Evolutionary conservation across 495 filamentous ascomycete genomes (phyloP).

Genomic region (Talaromyces thailandensis): DNA sequence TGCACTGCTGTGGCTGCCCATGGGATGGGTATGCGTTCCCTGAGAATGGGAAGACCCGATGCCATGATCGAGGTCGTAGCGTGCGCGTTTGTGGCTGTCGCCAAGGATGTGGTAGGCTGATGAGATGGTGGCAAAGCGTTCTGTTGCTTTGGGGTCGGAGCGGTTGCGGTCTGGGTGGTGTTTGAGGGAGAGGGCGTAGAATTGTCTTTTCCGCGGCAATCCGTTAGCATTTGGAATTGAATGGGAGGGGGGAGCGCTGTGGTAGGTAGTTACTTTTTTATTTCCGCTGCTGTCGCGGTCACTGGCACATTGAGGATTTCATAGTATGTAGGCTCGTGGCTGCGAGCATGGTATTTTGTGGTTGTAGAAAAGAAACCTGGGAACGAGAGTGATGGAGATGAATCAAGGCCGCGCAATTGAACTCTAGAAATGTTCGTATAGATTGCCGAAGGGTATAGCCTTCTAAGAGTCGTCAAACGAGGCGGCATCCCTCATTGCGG

Average conservation of each 20-base stretch:
- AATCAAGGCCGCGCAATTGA: slow-evolving; percentile 6
- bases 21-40: slow-evolving; percentile 32
- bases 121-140: slow-evolving; percentile 76
- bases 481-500: slow-evolving; percentile 46
- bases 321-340: slow-evolving; percentile 55
- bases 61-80: slow-evolving; percentile 66
- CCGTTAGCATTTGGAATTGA: slow-evolving; percentile 8
- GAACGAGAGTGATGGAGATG: slow-evolving; percentile 3
- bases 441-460: slow-evolving; percentile 2
- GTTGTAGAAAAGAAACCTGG: slow-evolving; percentile 1
- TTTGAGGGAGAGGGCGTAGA: slow-evolving; percentile 82
- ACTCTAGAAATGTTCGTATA: background rate
- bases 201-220: slow-evolving; percentile 48
- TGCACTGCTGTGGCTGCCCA: slow-evolving; percentile 30
- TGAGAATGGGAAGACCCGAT: slow-evolving; percentile 19
- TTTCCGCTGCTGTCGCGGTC: slow-evolving; percentile 60
- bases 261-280: slow-evolving; percentile 62
- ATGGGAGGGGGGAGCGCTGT: background rate
- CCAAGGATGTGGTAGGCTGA: slow-evolving; percentile 79
- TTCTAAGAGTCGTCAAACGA: slow-evolving; percentile 19
- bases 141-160: slow-evolving; percentile 57
- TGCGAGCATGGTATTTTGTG: slow-evolving; percentile 16
- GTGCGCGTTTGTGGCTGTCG: slow-evolving; percentile 57
- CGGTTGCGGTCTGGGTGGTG: slow-evolving; percentile 95
- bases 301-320: slow-evolving; percentile 66